These are phyloP conservation scores for Solanum virginianum DNA, from an alignment of 257 asterid species.

Conservation along the genomic window DNA sequence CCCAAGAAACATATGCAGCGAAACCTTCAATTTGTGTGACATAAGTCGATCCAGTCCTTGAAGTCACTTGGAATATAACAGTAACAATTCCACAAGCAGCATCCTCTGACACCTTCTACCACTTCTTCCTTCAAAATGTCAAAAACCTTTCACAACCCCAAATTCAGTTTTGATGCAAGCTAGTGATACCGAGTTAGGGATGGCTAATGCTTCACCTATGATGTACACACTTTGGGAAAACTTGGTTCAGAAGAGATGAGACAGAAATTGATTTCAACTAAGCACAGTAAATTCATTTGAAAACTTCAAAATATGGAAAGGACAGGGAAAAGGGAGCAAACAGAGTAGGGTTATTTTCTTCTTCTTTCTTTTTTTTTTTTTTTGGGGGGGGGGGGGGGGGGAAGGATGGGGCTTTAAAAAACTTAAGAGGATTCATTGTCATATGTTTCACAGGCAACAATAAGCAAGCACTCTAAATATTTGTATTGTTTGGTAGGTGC, in stretches of 20 bases:
- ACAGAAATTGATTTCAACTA: neutral
- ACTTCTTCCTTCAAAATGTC: neutral
- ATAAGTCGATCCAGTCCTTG: neutral
- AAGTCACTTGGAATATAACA: neutral
- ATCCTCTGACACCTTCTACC: neutral
- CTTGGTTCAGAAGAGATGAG: neutral
- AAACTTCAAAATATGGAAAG: neutral
- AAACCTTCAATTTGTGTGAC: neutral
- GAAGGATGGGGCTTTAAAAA: neutral
- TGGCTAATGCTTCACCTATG: neutral
- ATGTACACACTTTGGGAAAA: neutral
- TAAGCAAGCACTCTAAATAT: neutral
- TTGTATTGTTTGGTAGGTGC: conserved; percentile 44
- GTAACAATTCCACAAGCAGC: neutral
- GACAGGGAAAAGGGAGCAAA: neutral
- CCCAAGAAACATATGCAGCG: neutral
- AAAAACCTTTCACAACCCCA: neutral
- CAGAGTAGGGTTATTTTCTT: neutral
- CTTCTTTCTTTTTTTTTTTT: too few species aligned
- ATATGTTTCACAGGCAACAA: too few species aligned
- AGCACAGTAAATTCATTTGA: neutral
- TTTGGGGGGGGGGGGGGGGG: neutral
- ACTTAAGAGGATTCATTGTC: neutral
- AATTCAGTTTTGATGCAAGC: neutral
- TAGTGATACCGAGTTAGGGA: neutral